Base-by-base conservation (phyloP, 2,329 filamentous ascomycete species). In the Monilinia fructicola region DNA sequence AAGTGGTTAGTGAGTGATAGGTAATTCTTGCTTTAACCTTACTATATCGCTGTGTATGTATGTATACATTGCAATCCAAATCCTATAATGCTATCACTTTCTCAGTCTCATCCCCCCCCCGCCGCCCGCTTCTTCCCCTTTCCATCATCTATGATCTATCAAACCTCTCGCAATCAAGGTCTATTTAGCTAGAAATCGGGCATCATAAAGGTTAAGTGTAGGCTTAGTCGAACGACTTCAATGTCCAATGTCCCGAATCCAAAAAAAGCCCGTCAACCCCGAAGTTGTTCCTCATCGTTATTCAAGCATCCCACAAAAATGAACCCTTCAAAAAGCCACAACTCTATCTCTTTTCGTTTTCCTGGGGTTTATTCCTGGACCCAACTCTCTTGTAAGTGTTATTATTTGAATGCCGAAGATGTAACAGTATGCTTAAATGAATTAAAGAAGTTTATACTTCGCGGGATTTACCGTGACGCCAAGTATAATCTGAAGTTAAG, bases 331-430 rank as follows among this genome's bases (percentile, higher is more conserved):
- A 16, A 16, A 46, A 46, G 14, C 55, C 55, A 59, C 42, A 59
- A 59, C 26, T 46, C 31, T 46, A 21, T 7, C 18, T 59, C 12
- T 46, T 59, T 59, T n/a, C 14, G 28, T 16, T 12, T 64, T 65
- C n/a, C 53, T 65, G 31, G 62, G 62, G 42, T 59, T 59, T 58
- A 40, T 59, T 38, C 6, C 62, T 65, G 40, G 53, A 52, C 18
- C 52, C 31, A 31, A 55, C 11, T 38, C 53, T 44, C 56, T 48
- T 50, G 44, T 44, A 46, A 46, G 10, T 28, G 26, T 2, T 18
- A 42, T 42, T 6, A 48, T 10, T 46, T 10, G 23, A 3, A 12
- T 58, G 9, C 31, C 44, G 31, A 35, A 26, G 40, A 59, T 46
- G 26, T 28, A 23, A 46, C 40, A 31, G 21, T 58, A 35, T 54